These are phyloP conservation scores for Betula pendula DNA, from an alignment of 306 rosid species.

Conservation along the genomic window DNA sequence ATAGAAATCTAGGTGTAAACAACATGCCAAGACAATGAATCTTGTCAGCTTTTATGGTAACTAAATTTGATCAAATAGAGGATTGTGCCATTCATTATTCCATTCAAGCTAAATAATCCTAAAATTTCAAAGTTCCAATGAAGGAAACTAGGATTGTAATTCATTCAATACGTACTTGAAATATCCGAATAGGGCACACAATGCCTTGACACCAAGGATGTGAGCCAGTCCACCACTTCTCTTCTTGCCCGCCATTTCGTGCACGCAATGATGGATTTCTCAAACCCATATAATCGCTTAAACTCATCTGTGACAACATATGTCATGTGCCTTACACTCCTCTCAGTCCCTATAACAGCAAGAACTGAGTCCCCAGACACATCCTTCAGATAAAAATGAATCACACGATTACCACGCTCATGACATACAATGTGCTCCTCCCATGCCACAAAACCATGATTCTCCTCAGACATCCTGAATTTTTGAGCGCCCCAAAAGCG, in stretches of 20 bases:
- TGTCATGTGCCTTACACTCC: constrained; percentile 87
- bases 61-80: neutral
- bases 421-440: constrained; percentile 71
- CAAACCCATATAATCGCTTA: constrained; percentile 46
- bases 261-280: constrained; percentile 35
- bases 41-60: neutral
- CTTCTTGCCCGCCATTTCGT: constrained; percentile 78
- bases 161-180: constrained; percentile 31
- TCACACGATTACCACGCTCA: constrained; percentile 76
- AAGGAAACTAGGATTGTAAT: constrained; percentile 3
- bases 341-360: constrained; percentile 84
- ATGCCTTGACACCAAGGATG: constrained; percentile 50
- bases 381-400: constrained; percentile 68
- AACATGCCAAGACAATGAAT: neutral
- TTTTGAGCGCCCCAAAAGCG: neutral
- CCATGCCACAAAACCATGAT: constrained; percentile 65
- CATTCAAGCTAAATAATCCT: neutral
- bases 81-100: neutral
- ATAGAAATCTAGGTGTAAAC: neutral
- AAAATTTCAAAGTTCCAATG: neutral
- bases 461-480: constrained; percentile 40
- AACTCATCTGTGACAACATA: constrained; percentile 67
- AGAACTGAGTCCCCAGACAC: constrained; percentile 52
- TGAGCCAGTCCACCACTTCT: constrained; percentile 82
- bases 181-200: constrained; percentile 16